Conservation (phyloP, 2,329 filamentous ascomycete genomes). For the Ilyonectria mors-panacis region DNA sequence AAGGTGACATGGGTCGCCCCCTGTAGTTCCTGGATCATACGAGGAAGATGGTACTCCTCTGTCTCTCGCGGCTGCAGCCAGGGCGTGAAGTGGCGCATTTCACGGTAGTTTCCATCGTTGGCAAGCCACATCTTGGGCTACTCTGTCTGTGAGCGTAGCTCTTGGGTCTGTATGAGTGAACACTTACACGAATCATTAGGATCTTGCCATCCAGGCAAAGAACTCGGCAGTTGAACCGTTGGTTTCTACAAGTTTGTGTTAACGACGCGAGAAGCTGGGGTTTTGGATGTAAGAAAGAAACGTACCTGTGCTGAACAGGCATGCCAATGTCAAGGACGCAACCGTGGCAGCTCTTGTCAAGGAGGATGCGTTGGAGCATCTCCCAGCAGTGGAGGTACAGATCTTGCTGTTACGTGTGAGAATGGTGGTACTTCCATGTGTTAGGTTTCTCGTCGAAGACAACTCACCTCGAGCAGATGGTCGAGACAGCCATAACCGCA, state of each 20-base stretch:
- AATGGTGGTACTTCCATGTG: constrained; percentile 47
- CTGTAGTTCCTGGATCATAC: constrained; percentile 69
- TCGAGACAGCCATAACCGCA: constrained; percentile 42
- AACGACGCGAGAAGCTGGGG: constrained; percentile 33
- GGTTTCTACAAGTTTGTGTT: constrained; percentile 58
- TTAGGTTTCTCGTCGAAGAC: constrained; percentile 19
- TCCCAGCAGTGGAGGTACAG: constrained; percentile 52
- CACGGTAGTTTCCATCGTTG: constrained; percentile 72
- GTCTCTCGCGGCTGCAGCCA: constrained; percentile 55
- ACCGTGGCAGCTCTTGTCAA: constrained; percentile 55
- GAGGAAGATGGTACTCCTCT: constrained; percentile 62
- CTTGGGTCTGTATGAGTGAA: neutral
- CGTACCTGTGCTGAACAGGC: constrained; percentile 59
- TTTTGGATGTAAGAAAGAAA: neutral
- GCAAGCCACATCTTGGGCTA: constrained; percentile 77
- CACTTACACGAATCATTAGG: constrained; percentile 70
- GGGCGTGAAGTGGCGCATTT: constrained; percentile 58
- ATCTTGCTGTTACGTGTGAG: constrained; percentile 73
- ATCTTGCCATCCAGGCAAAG: constrained; percentile 72
- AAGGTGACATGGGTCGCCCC: constrained; percentile 55
- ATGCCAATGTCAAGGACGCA: constrained; percentile 54
- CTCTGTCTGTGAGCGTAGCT: neutral
- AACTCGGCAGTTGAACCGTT: constrained; percentile 56
- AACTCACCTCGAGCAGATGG: constrained; percentile 40
- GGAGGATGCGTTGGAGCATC: constrained; percentile 51